A percentile compares a stretch with the other conserved stretches of the same genome.
phyloP scores from a whole-genome alignment of 768 basidiomycete genomes.

The Solioccasus polychromus region DNA sequence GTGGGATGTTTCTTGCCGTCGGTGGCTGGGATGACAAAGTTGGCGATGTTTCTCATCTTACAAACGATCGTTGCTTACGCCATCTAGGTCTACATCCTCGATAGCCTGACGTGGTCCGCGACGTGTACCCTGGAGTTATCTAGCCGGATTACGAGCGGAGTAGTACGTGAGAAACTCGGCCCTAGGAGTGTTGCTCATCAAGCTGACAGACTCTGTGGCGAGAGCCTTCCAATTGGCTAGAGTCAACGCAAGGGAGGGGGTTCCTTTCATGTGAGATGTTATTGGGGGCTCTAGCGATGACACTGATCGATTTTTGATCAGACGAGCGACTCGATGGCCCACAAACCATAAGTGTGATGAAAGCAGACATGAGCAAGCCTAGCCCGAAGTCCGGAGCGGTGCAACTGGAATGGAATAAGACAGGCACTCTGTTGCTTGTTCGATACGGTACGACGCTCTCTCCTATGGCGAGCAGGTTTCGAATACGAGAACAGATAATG shows the following conservation, averaged over 20 bases:
- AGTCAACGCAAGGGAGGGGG: constrained; percentile 78
- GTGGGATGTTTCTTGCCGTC: constrained; percentile 74
- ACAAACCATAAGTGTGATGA: constrained; percentile 47
- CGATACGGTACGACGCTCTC: constrained; percentile 57
- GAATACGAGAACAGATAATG: constrained; percentile 44
- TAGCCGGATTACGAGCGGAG: constrained; percentile 51
- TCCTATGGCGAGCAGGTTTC: background rate
- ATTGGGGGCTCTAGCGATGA: background rate
- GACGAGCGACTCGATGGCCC: constrained; percentile 65
- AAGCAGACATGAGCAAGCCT: constrained; percentile 58
- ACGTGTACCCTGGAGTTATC: constrained; percentile 62
- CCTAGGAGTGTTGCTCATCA: background rate
- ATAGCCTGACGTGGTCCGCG: constrained; percentile 71
- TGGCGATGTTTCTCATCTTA: constrained; percentile 6
- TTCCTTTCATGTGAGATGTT: constrained; percentile 72
- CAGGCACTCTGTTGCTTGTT: constrained; percentile 68
- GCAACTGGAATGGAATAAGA: constrained; percentile 80
- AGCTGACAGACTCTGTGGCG: constrained; percentile 70
- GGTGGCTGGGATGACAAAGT: constrained; percentile 92
- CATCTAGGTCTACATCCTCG: constrained; percentile 68
- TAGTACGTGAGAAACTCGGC: constrained; percentile 43
- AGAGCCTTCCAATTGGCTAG: constrained; percentile 83
- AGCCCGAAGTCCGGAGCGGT: constrained; percentile 64
- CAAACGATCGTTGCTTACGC: background rate
- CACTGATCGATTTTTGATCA: constrained; percentile 24